A percentile compares a stretch with the other conserved stretches of the same genome.
Evolutionary conservation across 1,284 basidiomycete species (phyloP).

Genomic region (Apiotrichum mycotoxinovorans): DNA sequence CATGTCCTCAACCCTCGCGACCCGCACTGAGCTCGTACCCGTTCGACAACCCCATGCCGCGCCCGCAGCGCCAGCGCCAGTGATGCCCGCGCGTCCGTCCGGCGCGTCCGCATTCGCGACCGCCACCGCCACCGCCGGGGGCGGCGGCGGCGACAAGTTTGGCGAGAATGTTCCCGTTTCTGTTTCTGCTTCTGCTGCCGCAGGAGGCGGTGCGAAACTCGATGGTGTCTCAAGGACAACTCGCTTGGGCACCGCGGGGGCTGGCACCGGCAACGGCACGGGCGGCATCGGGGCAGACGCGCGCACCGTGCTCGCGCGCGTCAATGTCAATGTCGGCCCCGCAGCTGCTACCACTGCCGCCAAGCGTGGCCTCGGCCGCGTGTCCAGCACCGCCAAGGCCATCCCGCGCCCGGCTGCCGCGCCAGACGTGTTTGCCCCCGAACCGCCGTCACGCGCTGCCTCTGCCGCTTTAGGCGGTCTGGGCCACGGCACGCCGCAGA

Average conservation of each 20-base stretch:
- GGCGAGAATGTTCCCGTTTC: too few relatives aligned
- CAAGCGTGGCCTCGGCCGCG: too few relatives aligned
- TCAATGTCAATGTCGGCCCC: constrained; percentile 15
- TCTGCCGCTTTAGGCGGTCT: too few relatives aligned
- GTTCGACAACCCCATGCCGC: constrained; percentile 20
- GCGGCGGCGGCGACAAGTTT: too few relatives aligned
- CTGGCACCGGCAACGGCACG: not conserved
- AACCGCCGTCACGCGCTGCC: not conserved
- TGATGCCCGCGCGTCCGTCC: not conserved
- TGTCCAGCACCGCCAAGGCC: too few relatives aligned
- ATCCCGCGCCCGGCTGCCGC: constrained; percentile 23
- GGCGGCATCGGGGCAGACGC: not conserved
- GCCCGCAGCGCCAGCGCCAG: not conserved
- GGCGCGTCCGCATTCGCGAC: not conserved
- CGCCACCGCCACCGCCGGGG: not conserved
- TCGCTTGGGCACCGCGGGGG: too few relatives aligned
- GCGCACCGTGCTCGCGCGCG: constrained; percentile 17
- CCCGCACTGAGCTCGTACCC: constrained; percentile 17
- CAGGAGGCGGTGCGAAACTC: too few relatives aligned
- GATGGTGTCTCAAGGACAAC: not conserved
- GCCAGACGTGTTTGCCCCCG: constrained; percentile 31
- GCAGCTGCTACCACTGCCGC: not conserved
- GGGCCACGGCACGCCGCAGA: not conserved
- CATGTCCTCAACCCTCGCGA: constrained; percentile 25
- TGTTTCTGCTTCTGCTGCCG: too few relatives aligned